Base-by-base conservation (phyloP, 1,284 basidiomycete genomes). In the Pseudozyma sp. region DNA sequence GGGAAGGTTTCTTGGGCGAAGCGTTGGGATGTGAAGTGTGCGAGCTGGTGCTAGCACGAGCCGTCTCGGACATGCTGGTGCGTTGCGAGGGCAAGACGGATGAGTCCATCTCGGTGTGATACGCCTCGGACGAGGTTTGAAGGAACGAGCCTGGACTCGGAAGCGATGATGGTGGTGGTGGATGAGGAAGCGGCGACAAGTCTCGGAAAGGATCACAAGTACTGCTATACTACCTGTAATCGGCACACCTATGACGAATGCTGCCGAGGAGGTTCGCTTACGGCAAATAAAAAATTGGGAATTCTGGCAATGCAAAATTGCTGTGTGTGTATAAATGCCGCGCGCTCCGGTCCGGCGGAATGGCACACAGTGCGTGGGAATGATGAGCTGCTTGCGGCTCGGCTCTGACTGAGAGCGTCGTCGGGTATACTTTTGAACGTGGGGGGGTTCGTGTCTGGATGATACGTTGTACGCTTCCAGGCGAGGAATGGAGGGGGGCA, bases 41-140 rank as follows among this genome's bases (percentile, higher is more conserved):
- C 8, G 69, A 68, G 54, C 55, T 57, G n/a, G 60, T 68, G 59
- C 64, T 72, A 5, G 60, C 50, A 11, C 56, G 51, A 30, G 54
- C 60, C 13, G 69, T 59, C 34, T 63, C 64, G 14, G 64, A 72
- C 69, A 72, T 68, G 54, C 69, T 68, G 33, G 69, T 67, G 39
- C 64, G 69, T 31, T 39, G 59, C 14, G 69, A 58, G 5, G 59
- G 56, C 31, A 55, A 44, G 34, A 47, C 60, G n/a, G 64, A 54
- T 40, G 69, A 52, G n/a, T 72, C 56, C 64, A 62, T 66, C 34
- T n/a, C 10, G 7, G 16, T n/a, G 7, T 42, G 2, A 2, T 16
- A 7, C 16, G 5, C 16, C 11, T 13, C 11, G 40, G 16, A 42
- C 7, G 7, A 42, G 16, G 10, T 24, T 24, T 24, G 24, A 24